Base-by-base conservation (phyloP, 2,329 filamentous ascomycete species). In the Cytospora piceicola region DNA sequence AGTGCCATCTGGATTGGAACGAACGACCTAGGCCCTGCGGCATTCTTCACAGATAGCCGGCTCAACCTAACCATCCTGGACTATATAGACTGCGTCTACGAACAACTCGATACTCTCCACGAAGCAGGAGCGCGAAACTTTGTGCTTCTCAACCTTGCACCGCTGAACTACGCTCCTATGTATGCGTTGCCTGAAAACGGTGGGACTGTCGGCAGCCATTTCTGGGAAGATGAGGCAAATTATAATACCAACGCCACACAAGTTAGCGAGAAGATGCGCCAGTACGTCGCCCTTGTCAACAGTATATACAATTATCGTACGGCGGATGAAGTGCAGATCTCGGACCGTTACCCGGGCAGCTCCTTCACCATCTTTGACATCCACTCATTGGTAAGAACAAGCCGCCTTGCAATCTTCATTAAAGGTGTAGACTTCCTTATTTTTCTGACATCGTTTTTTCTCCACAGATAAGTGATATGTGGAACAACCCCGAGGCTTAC, bases 1-100 rank as follows among this genome's bases (percentile, higher is more conserved):
- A 67, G 65, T 27, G 78, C 81, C 3, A 80, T 88, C 64, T 88
- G 84, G 83, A 87, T 88, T 66, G 86, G 86, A 29, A 88, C 85
- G 15, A 88, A 88, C 70, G 86, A 89, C 69, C 73, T 88, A 15
- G 85, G 85, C 29, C 80, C 79, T 69, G 71, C 79, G 55, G 82
- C 80, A 2, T 84, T 88, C 70, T 71, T 88, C 29, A 83, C 81
- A 8, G 83, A 87, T 69, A 77, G 76, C 9, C 84, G 88, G 71
- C 82, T 81, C 57, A 82, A 80, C 1, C 75, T 88, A 3, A 76
- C 77, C 2, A 55, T 67, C 29, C 11, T 60, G 5, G 81, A 85
- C 70, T 88, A 85, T 69, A 78, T 82, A 1, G 78, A 84, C 62
- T 88, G 86, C 70, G 79, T 88, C 0, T 86, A 83, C 71, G 71